Evolutionary conservation across 768 basidiomycete species (phyloP), one percentile per base, ranked within the genome.

Genomic region (Amanita rimosa): DNA sequence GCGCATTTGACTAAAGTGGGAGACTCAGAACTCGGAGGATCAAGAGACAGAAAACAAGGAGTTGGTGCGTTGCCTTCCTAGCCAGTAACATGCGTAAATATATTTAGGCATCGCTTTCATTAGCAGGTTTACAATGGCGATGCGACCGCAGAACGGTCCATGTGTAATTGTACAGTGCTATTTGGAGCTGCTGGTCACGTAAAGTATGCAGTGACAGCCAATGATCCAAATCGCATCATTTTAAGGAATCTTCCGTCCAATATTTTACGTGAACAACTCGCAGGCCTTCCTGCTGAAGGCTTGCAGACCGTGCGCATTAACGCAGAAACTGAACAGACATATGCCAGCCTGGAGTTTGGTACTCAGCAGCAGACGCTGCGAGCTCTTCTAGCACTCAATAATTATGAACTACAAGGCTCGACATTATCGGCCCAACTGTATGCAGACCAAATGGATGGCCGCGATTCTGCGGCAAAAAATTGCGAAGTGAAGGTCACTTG

Each of bases 401-500:
- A 31, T 16, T 24, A 35, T 29, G 21, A 41, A 10, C 6, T 43
- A 19, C 33, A 24, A 3, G 39, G 19, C 22, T 42, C 48, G 5
- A 43, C 34, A 17, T 34, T 49, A 53, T 52, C 50, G 44, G 46
- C 48, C 22, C 39, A 46, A 40, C 52, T 52, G 40, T 33, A 19
- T 51, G 11, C 52, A 41, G 22, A 42, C 51, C 6, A 52, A 49
- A 9, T 52, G 46, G 9, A 10, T 50, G 26, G 17, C 44, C 36
- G 17, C 36, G 45, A 39, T 36, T 44, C 44, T 42, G 45, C 31
- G 43, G 50, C 46, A 2, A 29, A 27, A 40, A 39, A 61, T 44
- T 58, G 57, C 46, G 60, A 62, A 49, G 58, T 75, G 48, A 70
- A 67, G 50, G 45, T 79, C 4, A 63, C 59, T 22, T 78, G 75